Conservation (phyloP, 2,329 filamentous ascomycete genomes). For the Cladophialophora chaetospira region DNA sequence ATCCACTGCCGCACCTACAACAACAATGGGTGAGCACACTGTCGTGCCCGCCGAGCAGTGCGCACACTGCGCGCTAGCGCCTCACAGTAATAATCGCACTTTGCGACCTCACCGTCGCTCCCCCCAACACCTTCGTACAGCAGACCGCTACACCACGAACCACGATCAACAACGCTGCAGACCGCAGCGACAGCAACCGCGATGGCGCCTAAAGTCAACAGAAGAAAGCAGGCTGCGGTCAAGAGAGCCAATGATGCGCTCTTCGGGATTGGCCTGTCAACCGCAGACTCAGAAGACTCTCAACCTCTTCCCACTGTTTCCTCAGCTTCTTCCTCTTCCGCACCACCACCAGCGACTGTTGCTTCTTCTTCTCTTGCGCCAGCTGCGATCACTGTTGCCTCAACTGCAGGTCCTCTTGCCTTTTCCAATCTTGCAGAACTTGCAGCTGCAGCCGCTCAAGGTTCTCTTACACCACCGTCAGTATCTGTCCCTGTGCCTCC, state of each 20-base stretch:
- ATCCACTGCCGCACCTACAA: neutral
- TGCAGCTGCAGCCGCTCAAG: no score
- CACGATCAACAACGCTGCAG: conserved; percentile 1
- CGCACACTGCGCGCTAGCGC: neutral
- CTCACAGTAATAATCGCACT: neutral
- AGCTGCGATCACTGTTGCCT: no score
- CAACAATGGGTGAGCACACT: conserved; percentile 9
- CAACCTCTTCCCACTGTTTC: no score
- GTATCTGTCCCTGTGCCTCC: no score
- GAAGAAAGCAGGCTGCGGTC: conserved; percentile 1
- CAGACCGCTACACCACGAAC: neutral
- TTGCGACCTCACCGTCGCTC: neutral
- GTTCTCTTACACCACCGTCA: no score
- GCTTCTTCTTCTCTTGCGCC: no score
- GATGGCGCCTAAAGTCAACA: conserved; percentile 5
- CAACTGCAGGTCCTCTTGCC: no score
- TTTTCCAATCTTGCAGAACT: no score
- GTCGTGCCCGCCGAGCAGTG: conserved; percentile 3
- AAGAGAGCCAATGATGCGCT: conserved; percentile 10
- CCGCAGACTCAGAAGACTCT: neutral
- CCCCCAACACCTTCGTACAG: neutral
- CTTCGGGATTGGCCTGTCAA: conserved; percentile 4
- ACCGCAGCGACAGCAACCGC: neutral
- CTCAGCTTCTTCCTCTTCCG: no score
- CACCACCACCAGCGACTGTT: conserved; percentile 5